Conservation (phyloP, 768 basidiomycete genomes). For the Serendipita sp. region DNA sequence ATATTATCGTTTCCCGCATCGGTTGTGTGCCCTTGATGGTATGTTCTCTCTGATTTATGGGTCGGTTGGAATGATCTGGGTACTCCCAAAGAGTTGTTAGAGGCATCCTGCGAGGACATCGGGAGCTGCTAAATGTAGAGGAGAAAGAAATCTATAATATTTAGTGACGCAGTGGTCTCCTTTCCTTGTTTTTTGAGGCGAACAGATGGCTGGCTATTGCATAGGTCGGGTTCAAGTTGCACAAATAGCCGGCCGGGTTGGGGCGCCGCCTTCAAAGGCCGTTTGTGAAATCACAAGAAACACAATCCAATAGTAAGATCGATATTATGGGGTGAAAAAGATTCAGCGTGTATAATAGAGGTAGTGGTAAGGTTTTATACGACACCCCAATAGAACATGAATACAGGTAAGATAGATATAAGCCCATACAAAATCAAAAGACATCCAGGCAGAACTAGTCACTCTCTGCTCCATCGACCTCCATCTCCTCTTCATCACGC, state of each 20-base stretch:
- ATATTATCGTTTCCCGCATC: background rate
- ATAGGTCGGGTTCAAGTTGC: background rate
- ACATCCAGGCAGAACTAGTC: background rate
- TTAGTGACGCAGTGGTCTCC: too few relatives aligned
- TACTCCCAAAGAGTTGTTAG: too few relatives aligned
- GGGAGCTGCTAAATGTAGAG: too few relatives aligned
- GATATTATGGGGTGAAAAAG: background rate
- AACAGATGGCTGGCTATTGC: background rate
- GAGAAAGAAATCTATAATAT: too few relatives aligned
- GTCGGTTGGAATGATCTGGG: too few relatives aligned
- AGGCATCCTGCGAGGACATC: too few relatives aligned
- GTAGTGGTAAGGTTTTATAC: background rate
- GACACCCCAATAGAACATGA: background rate
- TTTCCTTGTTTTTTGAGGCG: too few relatives aligned
- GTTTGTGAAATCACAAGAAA: background rate
- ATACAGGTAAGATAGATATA: background rate
- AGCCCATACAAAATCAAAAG: background rate
- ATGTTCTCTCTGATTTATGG: too few relatives aligned
- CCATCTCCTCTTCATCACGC: background rate
- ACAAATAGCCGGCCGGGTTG: background rate
- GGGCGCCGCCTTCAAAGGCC: background rate
- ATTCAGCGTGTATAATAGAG: background rate
- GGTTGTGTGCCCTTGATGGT: too few relatives aligned
- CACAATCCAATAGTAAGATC: too few relatives aligned
- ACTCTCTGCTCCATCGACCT: background rate